Evolutionary conservation across 139 green algal genomes (phyloP).

Genomic region (Chlamydomonas sp.): DNA sequence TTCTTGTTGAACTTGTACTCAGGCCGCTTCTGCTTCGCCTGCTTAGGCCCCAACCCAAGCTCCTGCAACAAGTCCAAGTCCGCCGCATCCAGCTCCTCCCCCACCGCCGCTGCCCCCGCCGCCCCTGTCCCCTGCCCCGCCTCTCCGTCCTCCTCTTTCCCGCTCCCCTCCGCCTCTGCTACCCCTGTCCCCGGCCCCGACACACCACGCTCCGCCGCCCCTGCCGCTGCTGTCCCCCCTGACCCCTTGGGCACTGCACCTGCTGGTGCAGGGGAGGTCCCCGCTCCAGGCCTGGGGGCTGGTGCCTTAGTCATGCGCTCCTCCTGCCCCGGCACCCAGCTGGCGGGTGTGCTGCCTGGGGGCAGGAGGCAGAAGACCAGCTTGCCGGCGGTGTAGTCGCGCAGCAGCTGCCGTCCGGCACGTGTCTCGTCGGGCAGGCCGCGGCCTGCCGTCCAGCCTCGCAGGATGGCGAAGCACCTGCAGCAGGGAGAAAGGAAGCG

Average conservation of each 20-base stretch:
- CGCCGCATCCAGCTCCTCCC: constrained; percentile 47
- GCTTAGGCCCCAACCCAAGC: background rate
- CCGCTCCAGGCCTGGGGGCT: too few species aligned
- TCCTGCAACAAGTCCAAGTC: constrained; percentile 61
- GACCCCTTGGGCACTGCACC: background rate
- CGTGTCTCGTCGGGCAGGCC: constrained; percentile 92
- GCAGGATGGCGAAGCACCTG: constrained; percentile 63
- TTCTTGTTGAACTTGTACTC: constrained; percentile 91
- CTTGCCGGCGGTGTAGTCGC: constrained; percentile 93
- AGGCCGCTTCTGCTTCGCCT: constrained; percentile 52
- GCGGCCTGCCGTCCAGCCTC: constrained; percentile 74
- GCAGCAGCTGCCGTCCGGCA: constrained; percentile 82
- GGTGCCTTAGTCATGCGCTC: background rate
- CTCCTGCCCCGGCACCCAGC: constrained; percentile 17
- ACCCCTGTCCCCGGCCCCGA: background rate
- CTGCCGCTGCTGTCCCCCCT: background rate
- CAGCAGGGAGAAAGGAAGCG: constrained; percentile 48
- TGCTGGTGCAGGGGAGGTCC: too few species aligned
- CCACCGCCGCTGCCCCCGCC: background rate
- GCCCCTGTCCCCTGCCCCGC: background rate
- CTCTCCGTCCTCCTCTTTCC: background rate
- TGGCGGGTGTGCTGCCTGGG: constrained; percentile 49
- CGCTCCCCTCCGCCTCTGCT: background rate
- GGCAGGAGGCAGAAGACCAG: constrained; percentile 87
- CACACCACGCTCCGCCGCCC: background rate